Percentiles rank a stretch among this genome's conserved stretches.
These are phyloP conservation scores for Halenospora varia DNA, from an alignment of 495 filamentous ascomycete genomes.

Conservation along the genomic window DNA sequence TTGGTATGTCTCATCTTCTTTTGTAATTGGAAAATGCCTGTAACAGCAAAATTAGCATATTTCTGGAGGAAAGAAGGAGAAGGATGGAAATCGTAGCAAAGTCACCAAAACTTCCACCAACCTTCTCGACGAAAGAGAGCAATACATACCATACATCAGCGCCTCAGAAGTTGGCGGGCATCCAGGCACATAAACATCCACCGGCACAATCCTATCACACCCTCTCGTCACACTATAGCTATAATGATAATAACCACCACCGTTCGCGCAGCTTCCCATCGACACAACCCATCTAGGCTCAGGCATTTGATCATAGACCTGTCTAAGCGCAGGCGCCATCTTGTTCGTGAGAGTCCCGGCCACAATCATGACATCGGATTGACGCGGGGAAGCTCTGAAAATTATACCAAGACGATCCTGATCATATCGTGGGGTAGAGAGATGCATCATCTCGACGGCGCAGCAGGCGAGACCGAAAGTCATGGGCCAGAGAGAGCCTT, in stretches of 20 bases:
- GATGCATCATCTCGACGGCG: conserved; percentile 98
- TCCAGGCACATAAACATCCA: conserved; percentile 90
- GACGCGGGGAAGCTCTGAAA: conserved; percentile 91
- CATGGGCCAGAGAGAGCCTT: conserved; percentile 95
- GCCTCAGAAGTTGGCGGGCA: conserved; percentile 89
- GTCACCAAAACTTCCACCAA: too few species aligned
- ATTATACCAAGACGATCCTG: conserved; percentile 96
- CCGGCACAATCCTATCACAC: conserved; percentile 86
- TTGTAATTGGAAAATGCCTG: conserved; percentile 81
- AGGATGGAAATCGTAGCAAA: too few species aligned
- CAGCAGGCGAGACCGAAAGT: conserved; percentile 97
- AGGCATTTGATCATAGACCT: conserved; percentile 98
- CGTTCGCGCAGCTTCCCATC: conserved; percentile 91
- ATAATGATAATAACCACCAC: conserved; percentile 93
- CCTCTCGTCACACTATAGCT: conserved; percentile 84
- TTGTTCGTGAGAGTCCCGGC: conserved; percentile 96
- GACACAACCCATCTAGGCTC: conserved; percentile 89
- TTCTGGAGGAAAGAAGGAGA: too few species aligned
- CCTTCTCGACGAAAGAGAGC: too few species aligned
- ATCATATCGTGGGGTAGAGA: conserved; percentile 93
- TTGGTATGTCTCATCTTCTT: conserved; percentile 80
- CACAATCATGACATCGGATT: conserved; percentile 98
- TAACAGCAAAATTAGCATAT: too few species aligned
- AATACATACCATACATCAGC: conserved; percentile 83
- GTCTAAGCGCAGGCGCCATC: conserved; percentile 91